These are phyloP conservation scores for Erodium maritimum DNA, from an alignment of 345 rosid species.

Conservation along the genomic window DNA sequence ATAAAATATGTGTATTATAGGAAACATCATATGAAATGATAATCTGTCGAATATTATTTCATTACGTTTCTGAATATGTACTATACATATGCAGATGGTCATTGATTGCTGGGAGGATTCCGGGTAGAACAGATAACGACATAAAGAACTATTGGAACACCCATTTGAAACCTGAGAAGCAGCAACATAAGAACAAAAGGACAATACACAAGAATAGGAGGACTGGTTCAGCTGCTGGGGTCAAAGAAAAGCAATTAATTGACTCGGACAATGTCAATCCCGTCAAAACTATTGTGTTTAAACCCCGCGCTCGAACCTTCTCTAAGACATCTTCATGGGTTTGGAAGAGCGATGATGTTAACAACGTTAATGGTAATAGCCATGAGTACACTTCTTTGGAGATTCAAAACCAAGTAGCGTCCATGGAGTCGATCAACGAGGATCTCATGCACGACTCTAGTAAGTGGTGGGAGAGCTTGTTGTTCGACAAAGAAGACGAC, in stretches of 20 bases:
- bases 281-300: slow-evolving; percentile 8
- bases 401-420: too few species aligned
- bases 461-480: too few species aligned
- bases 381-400: too few species aligned
- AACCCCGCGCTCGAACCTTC: slow-evolving; percentile 17
- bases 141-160: slow-evolving; percentile 28
- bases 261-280: not conserved
- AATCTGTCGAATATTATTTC: too few species aligned
- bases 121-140: slow-evolving; percentile 38
- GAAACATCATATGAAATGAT: too few species aligned
- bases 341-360: not conserved
- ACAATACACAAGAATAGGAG: not conserved
- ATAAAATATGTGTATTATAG: too few species aligned
- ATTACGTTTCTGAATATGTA: not conserved
- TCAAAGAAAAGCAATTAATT: too few species aligned
- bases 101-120: slow-evolving; percentile 34
- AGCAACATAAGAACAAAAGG: not conserved
- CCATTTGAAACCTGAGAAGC: slow-evolving; percentile 1
- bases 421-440: too few species aligned
- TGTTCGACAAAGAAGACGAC: too few species aligned
- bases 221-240: too few species aligned
- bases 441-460: too few species aligned
- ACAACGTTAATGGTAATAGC: too few species aligned
- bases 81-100: slow-evolving; percentile 23
- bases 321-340: slow-evolving; percentile 5